phyloP scores from a whole-genome alignment of 371 early-diverging fungal genomes.

The Mortierella sp. region DNA sequence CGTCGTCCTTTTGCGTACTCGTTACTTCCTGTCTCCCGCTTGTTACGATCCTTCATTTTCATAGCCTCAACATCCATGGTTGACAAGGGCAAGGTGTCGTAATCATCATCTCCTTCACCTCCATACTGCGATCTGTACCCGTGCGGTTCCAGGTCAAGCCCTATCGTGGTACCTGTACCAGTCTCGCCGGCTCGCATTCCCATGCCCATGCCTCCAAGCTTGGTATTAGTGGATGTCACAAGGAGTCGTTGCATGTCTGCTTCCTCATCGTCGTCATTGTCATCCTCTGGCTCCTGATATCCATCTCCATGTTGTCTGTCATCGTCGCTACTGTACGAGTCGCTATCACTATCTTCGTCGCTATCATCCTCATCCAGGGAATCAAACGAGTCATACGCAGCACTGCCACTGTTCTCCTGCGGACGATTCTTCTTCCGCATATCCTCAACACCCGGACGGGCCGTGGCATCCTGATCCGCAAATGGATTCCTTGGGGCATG shows the following conservation, averaged over 20 bases:
- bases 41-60: conserved; percentile 3
- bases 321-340: conserved; percentile 6
- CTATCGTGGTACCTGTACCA: conserved; percentile 48
- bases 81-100: conserved; percentile 33
- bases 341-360: conserved; percentile 8
- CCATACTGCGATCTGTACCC: conserved; percentile 5
- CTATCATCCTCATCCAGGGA: conserved; percentile 16
- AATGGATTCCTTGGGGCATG: conserved; percentile 18
- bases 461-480: background rate
- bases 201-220: conserved; percentile 43
- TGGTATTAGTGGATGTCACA: conserved; percentile 25
- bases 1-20: background rate
- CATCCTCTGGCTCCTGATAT: conserved; percentile 7
- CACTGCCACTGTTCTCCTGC: background rate
- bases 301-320: background rate
- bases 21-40: background rate
- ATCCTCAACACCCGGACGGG: background rate
- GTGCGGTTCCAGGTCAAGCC: conserved; percentile 43
- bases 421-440: background rate
- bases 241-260: conserved; percentile 44
- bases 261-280: conserved; percentile 13
- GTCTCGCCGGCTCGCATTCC: conserved; percentile 50
- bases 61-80: conserved; percentile 10
- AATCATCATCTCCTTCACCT: conserved; percentile 6
- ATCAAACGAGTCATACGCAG: conserved; percentile 27